phyloP scores from a whole-genome alignment of 805 yeast species.

The Jamesozyma gamospora region DNA sequence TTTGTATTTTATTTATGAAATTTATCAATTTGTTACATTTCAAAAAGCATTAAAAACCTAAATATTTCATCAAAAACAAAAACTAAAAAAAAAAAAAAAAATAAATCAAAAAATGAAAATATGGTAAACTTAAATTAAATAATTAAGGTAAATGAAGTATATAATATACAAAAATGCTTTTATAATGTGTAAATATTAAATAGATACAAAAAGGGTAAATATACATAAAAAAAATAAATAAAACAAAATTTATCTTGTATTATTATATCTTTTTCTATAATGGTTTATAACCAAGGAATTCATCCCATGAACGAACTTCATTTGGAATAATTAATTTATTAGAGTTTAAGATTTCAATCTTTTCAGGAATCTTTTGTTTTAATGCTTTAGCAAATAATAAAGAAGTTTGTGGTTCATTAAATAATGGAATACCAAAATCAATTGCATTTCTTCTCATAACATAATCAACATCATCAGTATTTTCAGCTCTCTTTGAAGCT shows the following conservation, averaged over 20 bases:
- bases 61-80: no score
- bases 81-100: not conserved
- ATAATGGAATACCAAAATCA: constrained; percentile 92
- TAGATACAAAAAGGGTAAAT: not conserved
- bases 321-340: constrained; percentile 53
- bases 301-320: constrained; percentile 95
- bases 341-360: constrained; percentile 38
- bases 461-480: constrained; percentile 78
- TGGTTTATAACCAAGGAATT: constrained; percentile 89
- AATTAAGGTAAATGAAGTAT: no score
- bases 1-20: no score
- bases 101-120: not conserved
- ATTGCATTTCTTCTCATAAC: constrained; percentile 98
- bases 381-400: constrained; percentile 76
- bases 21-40: no score
- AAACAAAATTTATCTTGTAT: no score
- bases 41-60: no score
- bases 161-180: not conserved
- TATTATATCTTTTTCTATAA: constrained; percentile 31
- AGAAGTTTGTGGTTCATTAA: constrained; percentile 94
- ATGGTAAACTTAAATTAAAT: no score
- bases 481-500: constrained; percentile 83
- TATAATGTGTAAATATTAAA: not conserved
- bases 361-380: constrained; percentile 52
- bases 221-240: no score